Percentiles rank a stretch among this genome's conserved stretches.
Conservation (phyloP, 495 filamentous ascomycete genomes). For the Penicillium lagena region DNA sequence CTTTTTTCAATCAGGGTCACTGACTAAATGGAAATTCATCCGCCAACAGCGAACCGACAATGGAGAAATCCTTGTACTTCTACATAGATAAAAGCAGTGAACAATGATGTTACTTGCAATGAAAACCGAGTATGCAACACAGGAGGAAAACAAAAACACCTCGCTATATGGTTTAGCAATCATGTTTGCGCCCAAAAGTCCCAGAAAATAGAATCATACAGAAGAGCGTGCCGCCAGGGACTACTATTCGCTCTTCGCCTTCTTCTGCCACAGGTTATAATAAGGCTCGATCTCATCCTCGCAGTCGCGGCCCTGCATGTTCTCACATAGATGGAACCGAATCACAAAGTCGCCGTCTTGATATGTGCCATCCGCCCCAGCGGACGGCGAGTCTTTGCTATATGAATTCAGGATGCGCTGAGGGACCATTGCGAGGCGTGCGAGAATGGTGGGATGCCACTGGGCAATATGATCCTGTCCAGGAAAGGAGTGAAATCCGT, state of each 20-base stretch:
- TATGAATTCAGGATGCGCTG: conserved; percentile 80
- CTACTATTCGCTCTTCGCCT: conserved; percentile 14
- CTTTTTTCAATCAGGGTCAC: no score
- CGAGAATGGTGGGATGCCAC: conserved; percentile 98
- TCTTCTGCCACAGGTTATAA: conserved; percentile 41
- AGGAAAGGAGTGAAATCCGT: conserved; percentile 1
- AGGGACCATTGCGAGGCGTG: conserved; percentile 77
- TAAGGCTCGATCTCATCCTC: conserved; percentile 59
- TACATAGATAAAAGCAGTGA: conserved; percentile 9
- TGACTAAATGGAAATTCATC: no score
- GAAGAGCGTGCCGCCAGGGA: background rate
- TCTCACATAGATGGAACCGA: conserved; percentile 66
- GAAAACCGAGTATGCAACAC: conserved; percentile 4
- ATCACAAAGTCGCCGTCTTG: conserved; percentile 85
- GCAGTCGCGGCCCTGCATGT: conserved; percentile 50
- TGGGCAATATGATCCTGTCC: conserved; percentile 80
- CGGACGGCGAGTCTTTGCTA: conserved; percentile 39
- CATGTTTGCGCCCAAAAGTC: background rate
- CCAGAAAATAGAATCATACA: no score
- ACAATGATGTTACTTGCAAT: conserved; percentile 12
- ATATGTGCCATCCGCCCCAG: conserved; percentile 38
- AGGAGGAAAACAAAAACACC: conserved; percentile 1
- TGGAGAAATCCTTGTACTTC: no score
- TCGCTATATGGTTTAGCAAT: conserved; percentile 10
- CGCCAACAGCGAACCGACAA: no score